Evolutionary conservation across 306 rosid genomes (phyloP).

Genomic region (Bauhinia variegata): DNA sequence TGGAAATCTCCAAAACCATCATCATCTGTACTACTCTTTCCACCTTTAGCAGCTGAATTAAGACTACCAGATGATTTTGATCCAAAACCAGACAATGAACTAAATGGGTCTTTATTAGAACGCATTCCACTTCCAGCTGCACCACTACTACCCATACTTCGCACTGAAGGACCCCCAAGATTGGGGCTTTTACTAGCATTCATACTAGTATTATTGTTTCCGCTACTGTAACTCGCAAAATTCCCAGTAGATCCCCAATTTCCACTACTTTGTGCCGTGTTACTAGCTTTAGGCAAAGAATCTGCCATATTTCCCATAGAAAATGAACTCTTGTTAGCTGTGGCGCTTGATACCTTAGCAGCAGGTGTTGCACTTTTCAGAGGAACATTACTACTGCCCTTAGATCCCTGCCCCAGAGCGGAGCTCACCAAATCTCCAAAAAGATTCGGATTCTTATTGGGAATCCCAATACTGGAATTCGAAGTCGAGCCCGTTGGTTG

Average conservation of each 20-base stretch:
- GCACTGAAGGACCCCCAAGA: constrained; percentile 65
- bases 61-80: constrained; percentile 59
- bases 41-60: constrained; percentile 56
- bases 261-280: constrained; percentile 37
- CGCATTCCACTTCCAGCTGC: constrained; percentile 48
- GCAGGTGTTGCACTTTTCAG: constrained; percentile 62
- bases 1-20: constrained; percentile 83
- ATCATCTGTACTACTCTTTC: constrained; percentile 35
- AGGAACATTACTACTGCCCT: constrained; percentile 55
- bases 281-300: constrained; percentile 71
- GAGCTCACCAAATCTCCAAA: constrained; percentile 89
- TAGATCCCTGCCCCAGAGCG: constrained; percentile 67
- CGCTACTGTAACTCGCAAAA: constrained; percentile 32
- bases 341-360: constrained; percentile 25
- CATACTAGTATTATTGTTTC: constrained; percentile 22
- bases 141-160: constrained; percentile 40
- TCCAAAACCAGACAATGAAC: constrained; percentile 77
- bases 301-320: constrained; percentile 68
- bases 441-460: constrained; percentile 77
- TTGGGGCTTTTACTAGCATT: constrained; percentile 47
- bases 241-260: constrained; percentile 59
- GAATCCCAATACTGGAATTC: constrained; percentile 50
- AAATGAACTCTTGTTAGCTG: constrained; percentile 51
- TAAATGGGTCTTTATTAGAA: constrained; percentile 80
- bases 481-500: constrained; percentile 46